Base-by-base conservation (phyloP, 2,329 filamentous ascomycete species). In the Clonostachys sp. region DNA sequence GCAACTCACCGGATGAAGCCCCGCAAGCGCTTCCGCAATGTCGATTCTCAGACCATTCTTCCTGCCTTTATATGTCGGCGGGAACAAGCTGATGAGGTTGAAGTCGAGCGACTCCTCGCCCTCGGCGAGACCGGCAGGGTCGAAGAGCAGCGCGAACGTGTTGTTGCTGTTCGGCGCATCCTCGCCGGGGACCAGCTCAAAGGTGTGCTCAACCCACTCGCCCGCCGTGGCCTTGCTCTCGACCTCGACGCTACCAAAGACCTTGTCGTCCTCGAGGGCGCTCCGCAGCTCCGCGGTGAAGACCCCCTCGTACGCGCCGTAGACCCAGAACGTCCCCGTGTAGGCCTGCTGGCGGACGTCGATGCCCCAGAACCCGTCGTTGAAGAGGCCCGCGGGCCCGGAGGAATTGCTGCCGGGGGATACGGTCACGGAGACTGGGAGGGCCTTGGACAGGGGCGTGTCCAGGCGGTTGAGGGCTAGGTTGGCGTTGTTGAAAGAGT, bases 351-450 rank as follows among this genome's bases (percentile, higher is more conserved):
- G 61, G 55, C 72, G 72, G 18, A 78, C 72, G 34, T 72, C 70
- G 53, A 82, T 80, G 24, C 79, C 78, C 77, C 77, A 81, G 61
- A 72, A 82, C 0, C 79, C 78, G 6, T 72, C 69, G 53, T 82
- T 82, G 33, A 60, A 57, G 47, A 81, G 63, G 7, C 79, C 78
- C 43, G 75, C 60, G 35, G 60, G 60, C 5, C 61, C 61, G 2
- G 56, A 55, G 6, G 53, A 47, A 9, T 55, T 54, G 24, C 57
- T 56, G 8, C 60, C 56, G 0, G 57, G 58, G 3, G 65, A 62
- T 41, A 79, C 68, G 46, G 66, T 73, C 55, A 84, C 58, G 1
- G 77, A 81, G 6, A 71, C 71, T 3, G 74, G 70, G 2, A 84
- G 67, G 1, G 71, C 76, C 3, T 69, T 57, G 3, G 78, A 82